Base-by-base conservation (phyloP, 2,329 filamentous ascomycete genomes). In the Ophiocordyceps unilateralis region DNA sequence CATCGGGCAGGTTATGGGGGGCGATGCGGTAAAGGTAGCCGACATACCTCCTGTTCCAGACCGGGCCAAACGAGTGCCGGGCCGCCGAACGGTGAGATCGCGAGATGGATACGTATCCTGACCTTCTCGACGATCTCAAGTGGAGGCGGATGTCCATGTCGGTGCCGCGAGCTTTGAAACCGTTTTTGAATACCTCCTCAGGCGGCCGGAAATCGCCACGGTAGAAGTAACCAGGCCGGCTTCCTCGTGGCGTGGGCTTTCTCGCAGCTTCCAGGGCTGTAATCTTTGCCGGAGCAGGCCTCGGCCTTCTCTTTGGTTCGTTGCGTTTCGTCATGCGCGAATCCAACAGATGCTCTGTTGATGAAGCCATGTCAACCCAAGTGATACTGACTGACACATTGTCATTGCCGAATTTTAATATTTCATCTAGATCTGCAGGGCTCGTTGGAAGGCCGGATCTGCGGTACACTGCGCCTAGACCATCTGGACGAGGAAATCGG, bases 131-230 rank as follows among this genome's bases (percentile, higher is more conserved):
- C 12, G 43, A 45, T 37, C 41, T 44, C 26, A 48, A 34, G 23
- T 48, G 45, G 5, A 23, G 20, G 3, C n/a, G 10, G 9, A 48
- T 39, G 28, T 39, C 37, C 32, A 28, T 43, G 36, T 48, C 26
- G 4, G 10, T 36, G 8, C 46, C 46, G 17, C 37, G 36, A 2
- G 46, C 44, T 3, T 2, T 11, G 17, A 48, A 48, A 1, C 46
- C 46, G 2, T 12, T 19, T 6, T n/a, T 15, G 15, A 48, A 48
- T 5, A 48, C 36, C 12, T 45, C 36, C 11, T 21, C 21, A 0
- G 42, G 41, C 1, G 45, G 41, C 4, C 46, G 46, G 4, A 43
- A 44, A 30, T 48, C 46, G 17, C 46, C 45, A 22, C 46, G 45
- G 24, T 36, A 48, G 21, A 48, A 44, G 43, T 45, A 11, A 4